Evolutionary conservation across 495 filamentous ascomycete genomes (phyloP).

Genomic region (Daldinia decipiens): DNA sequence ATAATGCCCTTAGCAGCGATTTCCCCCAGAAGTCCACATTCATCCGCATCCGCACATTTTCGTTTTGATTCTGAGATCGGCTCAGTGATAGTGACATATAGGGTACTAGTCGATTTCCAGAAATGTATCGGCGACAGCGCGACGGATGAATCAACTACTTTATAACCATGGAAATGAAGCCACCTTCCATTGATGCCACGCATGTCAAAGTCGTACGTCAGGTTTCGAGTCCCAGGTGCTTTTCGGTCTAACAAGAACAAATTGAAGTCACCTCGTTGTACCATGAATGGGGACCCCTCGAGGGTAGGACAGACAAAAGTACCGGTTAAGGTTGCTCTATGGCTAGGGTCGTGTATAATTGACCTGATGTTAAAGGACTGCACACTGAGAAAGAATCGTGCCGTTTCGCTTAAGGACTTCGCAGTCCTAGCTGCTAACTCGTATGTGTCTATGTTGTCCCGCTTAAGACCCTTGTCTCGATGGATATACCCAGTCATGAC

Average conservation of each 20-base stretch:
- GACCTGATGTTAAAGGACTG: constrained; percentile 61
- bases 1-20: constrained; percentile 69
- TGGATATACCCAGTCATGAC: constrained; percentile 72
- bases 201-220: constrained; percentile 72
- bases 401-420: constrained; percentile 62
- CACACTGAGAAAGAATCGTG: constrained; percentile 69
- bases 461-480: constrained; percentile 58
- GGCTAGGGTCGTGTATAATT: constrained; percentile 57
- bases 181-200: constrained; percentile 59
- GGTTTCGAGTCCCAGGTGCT: constrained; percentile 65
- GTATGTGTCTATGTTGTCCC: constrained; percentile 61
- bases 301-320: constrained; percentile 70
- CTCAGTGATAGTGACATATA: constrained; percentile 66
- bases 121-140: constrained; percentile 63
- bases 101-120: constrained; percentile 71
- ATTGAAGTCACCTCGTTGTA: constrained; percentile 67
- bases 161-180: constrained; percentile 69
- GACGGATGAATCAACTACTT: constrained; percentile 68
- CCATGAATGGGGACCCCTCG: constrained; percentile 66
- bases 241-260: constrained; percentile 65
- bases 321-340: constrained; percentile 67
- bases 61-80: constrained; percentile 41
- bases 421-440: constrained; percentile 64
- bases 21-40: constrained; percentile 51
- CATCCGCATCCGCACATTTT: constrained; percentile 50